phyloP scores from a whole-genome alignment of 129 eudicot species.

The Chrysanthemum makinoi region DNA sequence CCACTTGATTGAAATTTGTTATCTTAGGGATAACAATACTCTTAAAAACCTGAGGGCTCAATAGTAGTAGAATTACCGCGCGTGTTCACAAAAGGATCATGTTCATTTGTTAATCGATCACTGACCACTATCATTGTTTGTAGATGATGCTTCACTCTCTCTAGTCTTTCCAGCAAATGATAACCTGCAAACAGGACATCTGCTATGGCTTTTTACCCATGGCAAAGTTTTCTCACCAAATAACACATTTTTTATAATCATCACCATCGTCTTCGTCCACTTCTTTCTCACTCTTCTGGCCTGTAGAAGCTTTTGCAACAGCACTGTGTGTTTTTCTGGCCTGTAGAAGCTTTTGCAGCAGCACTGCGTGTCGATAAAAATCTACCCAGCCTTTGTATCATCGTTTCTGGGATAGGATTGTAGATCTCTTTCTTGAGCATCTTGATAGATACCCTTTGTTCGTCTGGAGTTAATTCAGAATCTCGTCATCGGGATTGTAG shows the following conservation, averaged over 20 bases:
- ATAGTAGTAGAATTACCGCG: slow-evolving; percentile 7
- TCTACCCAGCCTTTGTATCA: slow-evolving; percentile 31
- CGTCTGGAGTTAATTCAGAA: slow-evolving; percentile 30
- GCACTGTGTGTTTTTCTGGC: neutral
- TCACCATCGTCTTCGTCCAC: slow-evolving; percentile 29
- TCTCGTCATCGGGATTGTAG: slow-evolving; percentile 1
- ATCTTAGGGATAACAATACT: neutral
- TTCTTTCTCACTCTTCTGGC: slow-evolving; percentile 8
- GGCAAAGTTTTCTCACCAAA: slow-evolving; percentile 86
- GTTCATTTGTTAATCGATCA: slow-evolving; percentile 20
- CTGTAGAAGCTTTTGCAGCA: slow-evolving; percentile 6
- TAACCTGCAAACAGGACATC: slow-evolving; percentile 75
- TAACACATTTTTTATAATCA: slow-evolving; percentile 56
- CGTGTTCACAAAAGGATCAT: slow-evolving; percentile 33
- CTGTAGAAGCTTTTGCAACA: neutral
- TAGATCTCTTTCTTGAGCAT: slow-evolving; percentile 65
- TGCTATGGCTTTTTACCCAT: slow-evolving; percentile 66
- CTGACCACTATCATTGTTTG: slow-evolving; percentile 8
- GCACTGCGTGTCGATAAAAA: slow-evolving; percentile 33
- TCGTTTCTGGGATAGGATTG: slow-evolving; percentile 48
- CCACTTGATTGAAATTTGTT: neutral
- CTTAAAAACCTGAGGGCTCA: slow-evolving; percentile 20
- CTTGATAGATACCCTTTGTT: slow-evolving; percentile 44
- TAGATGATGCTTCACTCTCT: neutral
- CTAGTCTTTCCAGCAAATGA: slow-evolving; percentile 24